These are phyloP conservation scores for Grigorovia jiainica DNA, from an alignment of 805 yeast species.

Conservation along the genomic window DNA sequence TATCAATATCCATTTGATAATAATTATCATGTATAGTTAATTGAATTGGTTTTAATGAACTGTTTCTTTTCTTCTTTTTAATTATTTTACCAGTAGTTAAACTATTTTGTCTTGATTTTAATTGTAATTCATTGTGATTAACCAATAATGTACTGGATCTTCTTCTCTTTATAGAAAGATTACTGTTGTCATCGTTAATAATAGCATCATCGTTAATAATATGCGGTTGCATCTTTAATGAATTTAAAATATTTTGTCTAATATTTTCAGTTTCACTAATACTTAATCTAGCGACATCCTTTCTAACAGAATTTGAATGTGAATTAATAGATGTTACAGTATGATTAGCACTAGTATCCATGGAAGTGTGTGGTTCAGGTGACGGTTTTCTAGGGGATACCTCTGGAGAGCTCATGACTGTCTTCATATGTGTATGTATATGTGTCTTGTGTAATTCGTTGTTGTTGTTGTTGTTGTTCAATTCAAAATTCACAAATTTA, in stretches of 20 bases:
- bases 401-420: conserved; percentile 5
- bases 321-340: not conserved
- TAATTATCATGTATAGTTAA: conserved; percentile 30
- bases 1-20: conserved; percentile 1
- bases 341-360: too few relatives aligned
- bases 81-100: conserved; percentile 3
- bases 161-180: conserved; percentile 12
- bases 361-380: not conserved
- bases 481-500: too few relatives aligned
- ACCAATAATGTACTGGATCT: conserved; percentile 20
- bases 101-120: conserved; percentile 8
- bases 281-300: conserved; percentile 21
- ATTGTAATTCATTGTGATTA: not conserved
- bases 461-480: not conserved
- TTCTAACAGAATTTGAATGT: conserved; percentile 6
- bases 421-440: not conserved
- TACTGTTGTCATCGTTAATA: not conserved
- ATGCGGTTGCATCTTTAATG: conserved; percentile 5
- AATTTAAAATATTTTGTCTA: conserved; percentile 8
- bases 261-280: conserved; percentile 13
- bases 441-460: not conserved
- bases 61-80: conserved; percentile 27
- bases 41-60: conserved; percentile 16
- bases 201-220: conserved; percentile 3
- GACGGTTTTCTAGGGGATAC: conserved; percentile 9